phyloP scores from a whole-genome alignment of 2,329 filamentous ascomycete species.

The Aspergillus candidus region DNA sequence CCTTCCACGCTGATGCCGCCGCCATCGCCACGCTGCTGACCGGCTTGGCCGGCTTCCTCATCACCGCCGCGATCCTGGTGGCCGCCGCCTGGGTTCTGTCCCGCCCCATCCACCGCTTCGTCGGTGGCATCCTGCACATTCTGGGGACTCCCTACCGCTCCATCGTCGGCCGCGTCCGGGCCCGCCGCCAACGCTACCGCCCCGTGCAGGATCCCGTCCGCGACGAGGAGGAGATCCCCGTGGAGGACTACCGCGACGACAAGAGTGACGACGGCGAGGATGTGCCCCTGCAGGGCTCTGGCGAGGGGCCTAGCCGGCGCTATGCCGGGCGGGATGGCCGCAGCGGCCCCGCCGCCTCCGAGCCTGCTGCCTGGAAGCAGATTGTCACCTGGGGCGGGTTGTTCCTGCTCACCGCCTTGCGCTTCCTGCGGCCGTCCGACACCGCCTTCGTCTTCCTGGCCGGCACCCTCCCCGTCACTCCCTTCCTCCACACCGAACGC shows the following conservation, averaged over 20 bases:
- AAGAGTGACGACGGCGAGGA: conserved; percentile 21
- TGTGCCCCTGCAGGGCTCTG: conserved; percentile 12
- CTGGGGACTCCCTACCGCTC: conserved; percentile 18
- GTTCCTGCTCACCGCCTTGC: conserved; percentile 19
- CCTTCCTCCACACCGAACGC: conserved; percentile 17
- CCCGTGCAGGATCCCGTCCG: conserved; percentile 8
- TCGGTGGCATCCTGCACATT: conserved; percentile 23
- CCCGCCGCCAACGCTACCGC: conserved; percentile 4
- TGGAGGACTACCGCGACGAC: conserved; percentile 18
- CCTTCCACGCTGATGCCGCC: conserved; percentile 28
- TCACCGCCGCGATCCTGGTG: conserved; percentile 25
- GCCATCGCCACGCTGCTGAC: conserved; percentile 28
- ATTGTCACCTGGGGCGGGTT: conserved; percentile 17
- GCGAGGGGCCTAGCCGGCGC: neutral
- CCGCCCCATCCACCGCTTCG: conserved; percentile 18
- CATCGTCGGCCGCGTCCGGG: conserved; percentile 9
- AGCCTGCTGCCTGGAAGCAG: conserved; percentile 6
- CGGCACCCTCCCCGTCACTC: conserved; percentile 17
- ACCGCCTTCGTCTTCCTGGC: conserved; percentile 24
- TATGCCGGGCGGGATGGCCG: too few relatives aligned
- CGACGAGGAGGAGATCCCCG: conserved; percentile 22
- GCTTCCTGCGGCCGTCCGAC: conserved; percentile 22
- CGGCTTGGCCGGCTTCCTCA: conserved; percentile 28
- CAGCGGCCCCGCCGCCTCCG: too few relatives aligned
- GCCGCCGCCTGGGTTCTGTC: conserved; percentile 21